Evolutionary conservation across 1,284 basidiomycete genomes (phyloP).

Genomic region (Sporisorium scitamineum): DNA sequence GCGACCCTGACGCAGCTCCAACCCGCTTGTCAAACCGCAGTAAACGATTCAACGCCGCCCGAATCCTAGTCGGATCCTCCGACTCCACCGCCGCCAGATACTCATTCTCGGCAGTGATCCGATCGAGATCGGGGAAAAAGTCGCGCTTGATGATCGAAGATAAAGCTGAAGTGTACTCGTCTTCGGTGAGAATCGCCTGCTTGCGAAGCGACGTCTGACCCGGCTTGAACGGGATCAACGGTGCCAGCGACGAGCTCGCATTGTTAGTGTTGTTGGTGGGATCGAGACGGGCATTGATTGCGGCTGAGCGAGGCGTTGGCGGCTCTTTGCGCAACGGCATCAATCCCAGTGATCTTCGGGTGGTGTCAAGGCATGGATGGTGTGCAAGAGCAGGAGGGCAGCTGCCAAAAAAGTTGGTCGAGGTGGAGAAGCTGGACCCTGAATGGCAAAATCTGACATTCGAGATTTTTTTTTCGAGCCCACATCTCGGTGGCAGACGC

Average conservation of each 20-base stretch:
- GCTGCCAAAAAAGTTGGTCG: not conserved
- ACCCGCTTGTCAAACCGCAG: slow-evolving; percentile 38
- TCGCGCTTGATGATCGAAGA: slow-evolving; percentile 94
- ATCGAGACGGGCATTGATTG: slow-evolving; percentile 13
- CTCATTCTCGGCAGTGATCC: slow-evolving; percentile 62
- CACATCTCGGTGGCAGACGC: too few relatives aligned
- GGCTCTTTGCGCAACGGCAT: slow-evolving; percentile 50
- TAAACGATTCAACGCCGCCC: slow-evolving; percentile 35
- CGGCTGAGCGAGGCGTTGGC: slow-evolving; percentile 45
- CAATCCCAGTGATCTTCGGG: not conserved
- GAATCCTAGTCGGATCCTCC: slow-evolving; percentile 40
- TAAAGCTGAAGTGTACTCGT: slow-evolving; percentile 92
- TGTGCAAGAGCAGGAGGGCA: not conserved
- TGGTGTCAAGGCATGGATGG: not conserved
- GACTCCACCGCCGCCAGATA: slow-evolving; percentile 60
- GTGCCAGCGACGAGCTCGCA: slow-evolving; percentile 27
- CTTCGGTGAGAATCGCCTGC: slow-evolving; percentile 74
- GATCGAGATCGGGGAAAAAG: slow-evolving; percentile 81
- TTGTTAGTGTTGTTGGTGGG: not conserved
- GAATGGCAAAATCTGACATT: slow-evolving; percentile 16
- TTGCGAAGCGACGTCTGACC: slow-evolving; percentile 52
- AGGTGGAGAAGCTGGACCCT: slow-evolving; percentile 29
- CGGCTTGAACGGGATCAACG: slow-evolving; percentile 40
- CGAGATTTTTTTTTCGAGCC: too few relatives aligned
- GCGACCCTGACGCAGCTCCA: slow-evolving; percentile 5